Conservation (phyloP, 2,329 filamentous ascomycete genomes). For the Diaporthe velutina region DNA sequence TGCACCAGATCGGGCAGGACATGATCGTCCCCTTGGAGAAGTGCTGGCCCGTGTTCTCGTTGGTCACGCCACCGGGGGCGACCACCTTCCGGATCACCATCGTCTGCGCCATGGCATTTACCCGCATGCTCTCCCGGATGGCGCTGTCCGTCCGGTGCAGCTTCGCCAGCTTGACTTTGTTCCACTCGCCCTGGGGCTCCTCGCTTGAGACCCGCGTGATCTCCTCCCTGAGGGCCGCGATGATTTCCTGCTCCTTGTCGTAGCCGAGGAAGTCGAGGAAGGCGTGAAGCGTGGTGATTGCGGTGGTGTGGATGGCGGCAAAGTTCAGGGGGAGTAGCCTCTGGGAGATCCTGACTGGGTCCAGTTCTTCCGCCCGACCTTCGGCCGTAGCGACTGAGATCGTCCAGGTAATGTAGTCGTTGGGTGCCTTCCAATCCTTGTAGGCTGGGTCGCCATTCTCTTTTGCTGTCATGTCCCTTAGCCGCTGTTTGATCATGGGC, state of each 20-base stretch:
- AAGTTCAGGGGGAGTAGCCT: conserved; percentile 69
- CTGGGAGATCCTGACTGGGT: conserved; percentile 62
- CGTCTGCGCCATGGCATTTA: conserved; percentile 60
- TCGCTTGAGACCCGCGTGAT: conserved; percentile 50
- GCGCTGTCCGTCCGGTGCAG: conserved; percentile 64
- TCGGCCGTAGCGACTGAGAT: conserved; percentile 65
- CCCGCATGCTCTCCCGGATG: conserved; percentile 65
- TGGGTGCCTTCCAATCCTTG: conserved; percentile 58
- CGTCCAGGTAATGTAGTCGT: conserved; percentile 71
- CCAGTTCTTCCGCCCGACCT: conserved; percentile 56
- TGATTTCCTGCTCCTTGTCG: conserved; percentile 48
- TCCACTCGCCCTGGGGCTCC: conserved; percentile 56
- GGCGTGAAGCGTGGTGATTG: conserved; percentile 61
- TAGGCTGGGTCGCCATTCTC: conserved; percentile 54
- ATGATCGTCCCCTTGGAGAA: conserved; percentile 22
- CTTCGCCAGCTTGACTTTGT: conserved; percentile 56
- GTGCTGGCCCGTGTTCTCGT: conserved; percentile 44
- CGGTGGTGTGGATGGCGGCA: conserved; percentile 70
- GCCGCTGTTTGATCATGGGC: conserved; percentile 63
- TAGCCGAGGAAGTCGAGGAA: conserved; percentile 61
- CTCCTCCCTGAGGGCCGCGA: conserved; percentile 60
- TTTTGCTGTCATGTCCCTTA: conserved; percentile 59
- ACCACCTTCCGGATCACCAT: conserved; percentile 62
- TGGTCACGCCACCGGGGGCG: conserved; percentile 51
- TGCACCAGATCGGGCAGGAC: conserved; percentile 59